Conservation (phyloP, 805 yeast species). For the Scheffersomyces stipitis region DNA sequence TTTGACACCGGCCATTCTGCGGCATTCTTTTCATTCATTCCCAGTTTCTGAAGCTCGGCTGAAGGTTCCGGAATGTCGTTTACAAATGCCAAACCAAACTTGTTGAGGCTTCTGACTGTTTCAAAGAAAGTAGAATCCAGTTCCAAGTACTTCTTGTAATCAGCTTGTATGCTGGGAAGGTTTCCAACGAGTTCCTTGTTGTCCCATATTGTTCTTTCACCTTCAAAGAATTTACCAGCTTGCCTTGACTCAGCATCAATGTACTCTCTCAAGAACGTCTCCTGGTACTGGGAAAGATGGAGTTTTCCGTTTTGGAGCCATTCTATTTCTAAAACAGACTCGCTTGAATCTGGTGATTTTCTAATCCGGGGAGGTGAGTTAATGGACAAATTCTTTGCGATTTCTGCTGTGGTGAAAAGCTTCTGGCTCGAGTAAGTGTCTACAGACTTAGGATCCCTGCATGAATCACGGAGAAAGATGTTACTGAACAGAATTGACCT, state of each 20-base stretch:
- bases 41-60: slow-evolving; percentile 20
- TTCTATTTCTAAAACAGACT: slow-evolving; percentile 36
- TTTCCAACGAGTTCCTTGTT: slow-evolving; percentile 22
- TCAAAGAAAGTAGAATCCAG: slow-evolving; percentile 31
- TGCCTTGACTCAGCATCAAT: slow-evolving; percentile 32
- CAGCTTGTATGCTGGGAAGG: slow-evolving; percentile 18
- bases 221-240: slow-evolving; percentile 36
- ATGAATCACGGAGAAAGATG: slow-evolving; percentile 66
- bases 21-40: slow-evolving; percentile 43
- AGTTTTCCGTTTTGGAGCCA: slow-evolving; percentile 31
- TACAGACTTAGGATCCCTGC: slow-evolving; percentile 46
- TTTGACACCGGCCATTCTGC: slow-evolving; percentile 37
- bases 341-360: slow-evolving; percentile 19
- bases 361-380: slow-evolving; percentile 29
- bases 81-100: slow-evolving; percentile 57
- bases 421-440: slow-evolving; percentile 62
- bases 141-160: slow-evolving; percentile 38
- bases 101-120: slow-evolving; percentile 47
- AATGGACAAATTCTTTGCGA: slow-evolving; percentile 38
- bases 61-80: slow-evolving; percentile 50
- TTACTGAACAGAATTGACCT: slow-evolving; percentile 42
- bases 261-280: slow-evolving; percentile 46
- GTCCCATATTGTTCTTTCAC: slow-evolving; percentile 42
- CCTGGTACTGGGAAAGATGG: slow-evolving; percentile 40
- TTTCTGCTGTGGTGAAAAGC: slow-evolving; percentile 57